Conservation (phyloP, 371 early-diverging fungal species). For the Mortierella sp. region DNA sequence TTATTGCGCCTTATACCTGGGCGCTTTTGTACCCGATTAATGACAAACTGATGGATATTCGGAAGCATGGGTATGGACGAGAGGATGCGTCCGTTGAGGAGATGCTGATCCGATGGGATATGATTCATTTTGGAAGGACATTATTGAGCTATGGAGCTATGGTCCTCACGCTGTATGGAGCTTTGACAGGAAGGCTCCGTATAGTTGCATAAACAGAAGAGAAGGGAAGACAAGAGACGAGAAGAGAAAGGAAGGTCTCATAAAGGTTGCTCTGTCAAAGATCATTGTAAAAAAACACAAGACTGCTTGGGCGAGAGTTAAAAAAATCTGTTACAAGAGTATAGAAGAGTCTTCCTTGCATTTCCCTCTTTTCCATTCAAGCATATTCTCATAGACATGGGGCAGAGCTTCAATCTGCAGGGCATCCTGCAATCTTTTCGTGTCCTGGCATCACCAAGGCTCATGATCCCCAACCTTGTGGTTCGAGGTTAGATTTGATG, state of each 20-base stretch:
- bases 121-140: conserved; percentile 30
- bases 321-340: neutral
- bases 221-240: neutral
- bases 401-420: conserved; percentile 80
- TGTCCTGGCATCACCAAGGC: conserved; percentile 70
- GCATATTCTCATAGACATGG: conserved; percentile 61
- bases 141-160: conserved; percentile 28
- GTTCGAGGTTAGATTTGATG: conserved; percentile 74
- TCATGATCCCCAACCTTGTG: conserved; percentile 79
- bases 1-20: conserved; percentile 20
- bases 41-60: conserved; percentile 31
- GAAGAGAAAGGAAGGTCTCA: neutral
- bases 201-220: neutral
- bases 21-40: conserved; percentile 25
- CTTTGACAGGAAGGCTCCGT: neutral
- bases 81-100: conserved; percentile 27
- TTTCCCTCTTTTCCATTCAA: neutral
- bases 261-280: neutral
- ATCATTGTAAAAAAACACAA: neutral
- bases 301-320: neutral
- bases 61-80: conserved; percentile 17
- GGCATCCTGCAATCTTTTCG: conserved; percentile 71
- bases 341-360: neutral
- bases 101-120: conserved; percentile 33
- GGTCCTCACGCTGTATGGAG: conserved; percentile 31